Evolutionary conservation across 2,329 filamentous ascomycete species (phyloP).

Genomic region (Claviceps fusiformis): DNA sequence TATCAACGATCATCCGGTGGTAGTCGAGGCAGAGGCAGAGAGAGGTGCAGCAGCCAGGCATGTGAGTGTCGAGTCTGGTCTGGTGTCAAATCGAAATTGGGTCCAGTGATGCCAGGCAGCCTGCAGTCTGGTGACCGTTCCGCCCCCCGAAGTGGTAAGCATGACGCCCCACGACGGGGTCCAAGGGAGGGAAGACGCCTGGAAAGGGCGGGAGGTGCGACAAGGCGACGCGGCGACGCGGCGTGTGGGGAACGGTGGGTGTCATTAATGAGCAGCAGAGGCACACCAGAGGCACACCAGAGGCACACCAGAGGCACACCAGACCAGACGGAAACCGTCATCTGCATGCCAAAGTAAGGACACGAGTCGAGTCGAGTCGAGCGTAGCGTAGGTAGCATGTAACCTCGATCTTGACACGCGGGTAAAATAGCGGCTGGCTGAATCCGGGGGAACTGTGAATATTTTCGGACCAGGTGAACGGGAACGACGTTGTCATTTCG

Average conservation of each 20-base stretch:
- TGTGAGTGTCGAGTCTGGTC: not conserved
- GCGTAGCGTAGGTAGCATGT: not conserved
- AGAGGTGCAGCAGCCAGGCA: not conserved
- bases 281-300: not conserved
- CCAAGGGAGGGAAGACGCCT: not conserved
- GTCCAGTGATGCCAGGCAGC: not conserved
- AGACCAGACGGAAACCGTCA: not conserved
- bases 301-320: too few relatives aligned
- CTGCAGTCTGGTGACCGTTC: constrained; percentile 1
- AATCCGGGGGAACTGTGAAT: not conserved
- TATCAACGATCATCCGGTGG: not conserved
- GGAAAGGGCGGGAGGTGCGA: too few relatives aligned
- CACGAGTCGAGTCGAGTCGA: too few relatives aligned
- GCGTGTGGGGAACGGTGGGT: not conserved
- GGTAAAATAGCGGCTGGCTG: not conserved
- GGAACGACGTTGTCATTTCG: not conserved
- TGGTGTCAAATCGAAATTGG: not conserved
- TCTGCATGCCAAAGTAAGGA: not conserved
- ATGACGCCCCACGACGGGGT: not conserved
- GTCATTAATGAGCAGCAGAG: not conserved
- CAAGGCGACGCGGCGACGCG: too few relatives aligned
- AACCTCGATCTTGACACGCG: not conserved
- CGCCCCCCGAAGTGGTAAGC: not conserved
- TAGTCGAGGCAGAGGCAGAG: not conserved
- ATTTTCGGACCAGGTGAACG: not conserved